These are phyloP conservation scores for Lycium barbarum DNA, from an alignment of 257 asterid species.

Conservation along the genomic window DNA sequence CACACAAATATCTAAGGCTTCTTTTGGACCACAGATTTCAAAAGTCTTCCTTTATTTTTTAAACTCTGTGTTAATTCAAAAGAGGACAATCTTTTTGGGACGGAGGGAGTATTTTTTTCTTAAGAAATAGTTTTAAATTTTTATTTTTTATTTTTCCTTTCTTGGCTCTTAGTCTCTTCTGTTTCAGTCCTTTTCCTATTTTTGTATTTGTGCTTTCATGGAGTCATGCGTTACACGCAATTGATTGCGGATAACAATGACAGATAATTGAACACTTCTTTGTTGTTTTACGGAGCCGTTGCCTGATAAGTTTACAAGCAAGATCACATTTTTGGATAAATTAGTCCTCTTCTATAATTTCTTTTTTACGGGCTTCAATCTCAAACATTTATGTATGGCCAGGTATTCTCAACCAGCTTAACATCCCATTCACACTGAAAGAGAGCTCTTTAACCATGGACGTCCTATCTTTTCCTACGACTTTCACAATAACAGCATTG, in stretches of 20 bases:
- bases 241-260: background rate
- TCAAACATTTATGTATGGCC: background rate
- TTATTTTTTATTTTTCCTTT: no score
- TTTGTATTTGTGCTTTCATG: background rate
- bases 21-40: no score
- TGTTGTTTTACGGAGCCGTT: no score
- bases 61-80: no score
- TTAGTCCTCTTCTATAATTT: background rate
- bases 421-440: background rate
- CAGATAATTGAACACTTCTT: no score
- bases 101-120: no score
- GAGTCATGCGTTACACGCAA: background rate
- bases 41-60: no score
- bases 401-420: background rate
- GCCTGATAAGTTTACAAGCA: background rate
- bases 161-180: background rate
- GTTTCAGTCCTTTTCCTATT: background rate
- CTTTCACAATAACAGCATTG: conserved; percentile 32
- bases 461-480: background rate
- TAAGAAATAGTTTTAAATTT: no score
- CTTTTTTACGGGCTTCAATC: background rate
- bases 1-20: no score
- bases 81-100: no score
- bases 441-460: no score
- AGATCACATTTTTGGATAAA: background rate